Conservation (phyloP, 2,329 filamentous ascomycete species). For the Claviceps africana region DNA sequence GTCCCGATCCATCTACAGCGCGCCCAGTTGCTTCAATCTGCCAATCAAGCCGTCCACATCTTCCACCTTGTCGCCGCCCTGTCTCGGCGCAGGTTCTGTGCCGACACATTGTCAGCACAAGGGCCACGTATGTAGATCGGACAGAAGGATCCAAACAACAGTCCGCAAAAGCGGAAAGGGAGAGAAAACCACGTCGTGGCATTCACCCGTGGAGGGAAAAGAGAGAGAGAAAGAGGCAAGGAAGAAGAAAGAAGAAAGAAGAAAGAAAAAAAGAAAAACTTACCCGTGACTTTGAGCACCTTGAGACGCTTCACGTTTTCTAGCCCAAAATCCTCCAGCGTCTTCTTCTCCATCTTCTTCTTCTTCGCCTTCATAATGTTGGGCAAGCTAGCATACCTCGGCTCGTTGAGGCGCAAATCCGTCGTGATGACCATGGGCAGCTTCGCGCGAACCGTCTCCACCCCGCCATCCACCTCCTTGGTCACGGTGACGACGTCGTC, state of each 20-base stretch:
- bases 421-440: constrained; percentile 91
- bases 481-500: constrained; percentile 62
- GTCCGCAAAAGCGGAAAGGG: not conserved
- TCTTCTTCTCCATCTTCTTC: constrained; percentile 94
- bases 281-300: constrained; percentile 76
- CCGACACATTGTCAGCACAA: not conserved
- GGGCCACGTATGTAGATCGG: no score
- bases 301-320: constrained; percentile 65
- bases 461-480: constrained; percentile 88
- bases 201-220: not conserved
- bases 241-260: constrained; percentile 8
- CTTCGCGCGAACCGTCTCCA: constrained; percentile 74
- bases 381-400: constrained; percentile 83
- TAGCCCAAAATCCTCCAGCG: constrained; percentile 65
- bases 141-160: not conserved
- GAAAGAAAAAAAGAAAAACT: constrained; percentile 17
- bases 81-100: constrained; percentile 67
- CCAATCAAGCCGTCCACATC: constrained; percentile 88
- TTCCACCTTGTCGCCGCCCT: constrained; percentile 94
- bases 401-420: constrained; percentile 87
- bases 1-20: constrained; percentile 41
- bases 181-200: not conserved
- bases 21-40: constrained; percentile 93
- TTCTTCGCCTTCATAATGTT: constrained; percentile 99
- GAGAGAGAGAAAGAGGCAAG: constrained; percentile 8